Percentiles rank a stretch among this genome's conserved stretches.
Evolutionary conservation across 2,329 filamentous ascomycete species (phyloP).

Genomic region (Calonectria pseudoreteaudii): DNA sequence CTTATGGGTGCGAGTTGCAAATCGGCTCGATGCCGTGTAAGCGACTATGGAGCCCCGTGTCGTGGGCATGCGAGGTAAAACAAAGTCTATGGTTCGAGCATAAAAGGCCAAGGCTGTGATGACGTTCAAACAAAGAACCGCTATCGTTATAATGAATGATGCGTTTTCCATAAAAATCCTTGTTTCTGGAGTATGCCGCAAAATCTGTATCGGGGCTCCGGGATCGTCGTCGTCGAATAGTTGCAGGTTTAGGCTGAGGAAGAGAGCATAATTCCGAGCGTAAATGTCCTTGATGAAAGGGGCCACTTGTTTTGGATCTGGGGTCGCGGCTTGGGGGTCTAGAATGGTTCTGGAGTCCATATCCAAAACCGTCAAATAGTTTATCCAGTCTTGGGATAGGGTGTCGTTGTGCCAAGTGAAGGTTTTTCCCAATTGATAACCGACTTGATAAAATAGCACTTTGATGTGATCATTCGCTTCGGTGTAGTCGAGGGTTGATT

Average conservation of each 20-base stretch:
- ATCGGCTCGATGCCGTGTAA: slow-evolving; percentile 60
- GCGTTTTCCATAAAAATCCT: slow-evolving; percentile 61
- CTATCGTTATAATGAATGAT: slow-evolving; percentile 59
- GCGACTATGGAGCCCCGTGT: slow-evolving; percentile 61
- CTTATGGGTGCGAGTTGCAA: slow-evolving; percentile 12
- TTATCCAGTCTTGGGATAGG: slow-evolving; percentile 57
- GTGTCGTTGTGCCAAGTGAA: slow-evolving; percentile 61
- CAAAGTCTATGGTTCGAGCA: slow-evolving; percentile 49
- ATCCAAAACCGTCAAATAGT: slow-evolving; percentile 55
- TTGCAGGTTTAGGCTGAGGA: slow-evolving; percentile 55
- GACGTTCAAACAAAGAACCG: slow-evolving; percentile 57
- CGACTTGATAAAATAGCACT: slow-evolving; percentile 20
- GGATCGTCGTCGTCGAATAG: slow-evolving; percentile 47
- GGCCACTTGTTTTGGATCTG: slow-evolving; percentile 33
- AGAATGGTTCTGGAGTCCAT: slow-evolving; percentile 48
- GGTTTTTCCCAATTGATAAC: slow-evolving; percentile 1
- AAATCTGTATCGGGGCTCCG: slow-evolving; percentile 19
- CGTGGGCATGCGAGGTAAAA: slow-evolving; percentile 64
- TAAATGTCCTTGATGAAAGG: slow-evolving; percentile 41
- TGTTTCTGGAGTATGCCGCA: slow-evolving; percentile 41
- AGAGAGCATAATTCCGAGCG: slow-evolving; percentile 33
- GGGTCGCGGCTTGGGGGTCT: slow-evolving; percentile 38
- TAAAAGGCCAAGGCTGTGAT: slow-evolving; percentile 59
- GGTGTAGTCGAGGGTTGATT: slow-evolving; percentile 28
- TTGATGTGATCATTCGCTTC: slow-evolving; percentile 28